Percentiles rank a stretch among this genome's conserved stretches.
These are phyloP conservation scores for Euphorbia pulcherrima DNA, from an alignment of 345 rosid species.

Conservation along the genomic window DNA sequence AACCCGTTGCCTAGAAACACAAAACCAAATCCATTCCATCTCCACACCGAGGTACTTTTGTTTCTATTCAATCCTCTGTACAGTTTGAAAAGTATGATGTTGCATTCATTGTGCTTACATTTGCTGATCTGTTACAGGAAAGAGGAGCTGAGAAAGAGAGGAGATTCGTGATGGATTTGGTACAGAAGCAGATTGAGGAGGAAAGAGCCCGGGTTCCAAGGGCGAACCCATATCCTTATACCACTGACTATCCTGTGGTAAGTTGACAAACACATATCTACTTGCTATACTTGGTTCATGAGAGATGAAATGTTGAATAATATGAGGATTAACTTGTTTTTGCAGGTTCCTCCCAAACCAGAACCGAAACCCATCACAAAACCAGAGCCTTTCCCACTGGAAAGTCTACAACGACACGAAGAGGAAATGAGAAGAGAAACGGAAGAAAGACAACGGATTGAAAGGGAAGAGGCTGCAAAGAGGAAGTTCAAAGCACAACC, in stretches of 20 bases:
- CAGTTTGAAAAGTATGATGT: neutral
- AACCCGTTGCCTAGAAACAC: conserved; percentile 71
- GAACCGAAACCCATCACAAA: conserved; percentile 75
- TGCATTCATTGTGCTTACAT: neutral
- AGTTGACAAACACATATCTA: neutral
- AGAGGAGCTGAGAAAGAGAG: conserved; percentile 88
- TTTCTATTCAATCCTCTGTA: conserved; percentile 4
- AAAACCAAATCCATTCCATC: conserved; percentile 78
- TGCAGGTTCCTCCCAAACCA: conserved; percentile 87
- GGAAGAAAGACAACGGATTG: conserved; percentile 71
- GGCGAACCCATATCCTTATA: conserved; percentile 90
- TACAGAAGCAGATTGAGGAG: conserved; percentile 59
- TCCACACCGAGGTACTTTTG: conserved; percentile 69
- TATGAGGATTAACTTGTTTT: neutral
- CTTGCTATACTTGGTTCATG: neutral
- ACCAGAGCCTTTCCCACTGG: conserved; percentile 83
- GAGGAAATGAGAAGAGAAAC: conserved; percentile 76
- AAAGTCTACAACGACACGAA: conserved; percentile 80
- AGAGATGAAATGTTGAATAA: neutral
- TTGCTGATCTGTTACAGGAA: conserved; percentile 45
- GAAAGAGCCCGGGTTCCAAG: conserved; percentile 73
- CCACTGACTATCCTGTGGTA: conserved; percentile 98
- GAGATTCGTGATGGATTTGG: conserved; percentile 52
- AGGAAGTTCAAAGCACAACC: conserved; percentile 82
- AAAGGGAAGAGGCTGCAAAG: conserved; percentile 63